Base-by-base conservation (phyloP, 352 stramenopile genomes). In the Lagenidium giganteum region DNA sequence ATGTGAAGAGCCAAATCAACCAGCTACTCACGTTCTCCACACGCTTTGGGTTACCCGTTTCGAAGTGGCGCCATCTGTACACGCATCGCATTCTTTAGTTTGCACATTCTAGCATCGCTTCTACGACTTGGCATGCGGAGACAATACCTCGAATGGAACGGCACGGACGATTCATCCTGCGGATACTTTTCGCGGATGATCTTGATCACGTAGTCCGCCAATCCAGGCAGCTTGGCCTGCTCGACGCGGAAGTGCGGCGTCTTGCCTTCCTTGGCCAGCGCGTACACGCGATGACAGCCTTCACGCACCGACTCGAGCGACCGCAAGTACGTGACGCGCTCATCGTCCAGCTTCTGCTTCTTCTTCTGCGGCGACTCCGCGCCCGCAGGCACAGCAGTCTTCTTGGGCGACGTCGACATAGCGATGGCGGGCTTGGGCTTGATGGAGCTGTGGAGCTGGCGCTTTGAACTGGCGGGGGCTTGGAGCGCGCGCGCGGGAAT, bases 171-270 rank as follows among this genome's bases (percentile, higher is more conserved):
- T 43, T 79, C 64, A 13, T 70, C 65, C 22, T 55, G 52, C 17
- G 72, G 62, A 36, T 86, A 87, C 18, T 42, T 62, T 38, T 82
- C 55, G 12, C 63, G 62, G 35, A 87, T 87, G 13, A 83, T 56
- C 29, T 51, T 26, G 37, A 93, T 57, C 26, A 94, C 77, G 46
- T 87, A 94, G 32, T 87, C 66, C 16, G 72, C 83, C 5, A 88
- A 57, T 4, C 53, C 53, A 4, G 60, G 54, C 8, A 93, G 58
- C 52, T 86, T 88, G 23, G 40, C 45, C n/a, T 61, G 47, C 27
- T 72, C 51, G 21, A 93, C 57, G 11, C 48, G 57, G 48, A 94
- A 94, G 52, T 84, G 58, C 33, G 71, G 62, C 31, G 88, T 46
- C 51, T 64, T 51, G 57, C 86, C 42, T 1, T 63, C 44, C 37